Evolutionary conservation across 768 basidiomycete genomes (phyloP).

Genomic region (Pisolithus albus): DNA sequence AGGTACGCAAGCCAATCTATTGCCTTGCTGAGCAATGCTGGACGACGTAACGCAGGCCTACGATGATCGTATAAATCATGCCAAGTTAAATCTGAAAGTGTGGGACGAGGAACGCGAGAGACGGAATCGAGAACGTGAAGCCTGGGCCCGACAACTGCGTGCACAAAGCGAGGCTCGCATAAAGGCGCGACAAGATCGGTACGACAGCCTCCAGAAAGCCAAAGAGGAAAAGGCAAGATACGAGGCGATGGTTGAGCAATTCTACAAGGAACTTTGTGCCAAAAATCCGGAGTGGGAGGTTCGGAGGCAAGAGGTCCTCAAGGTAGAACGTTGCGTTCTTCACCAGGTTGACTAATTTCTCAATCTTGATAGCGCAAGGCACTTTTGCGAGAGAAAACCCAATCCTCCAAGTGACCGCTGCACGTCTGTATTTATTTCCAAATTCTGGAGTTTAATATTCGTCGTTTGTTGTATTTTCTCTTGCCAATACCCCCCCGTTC

Average conservation of each 20-base stretch:
- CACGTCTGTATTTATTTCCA: conserved; percentile 26
- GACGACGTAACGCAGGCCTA: conserved; percentile 33
- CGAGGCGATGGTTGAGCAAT: conserved; percentile 41
- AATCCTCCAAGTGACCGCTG: conserved; percentile 16
- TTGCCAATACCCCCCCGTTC: conserved; percentile 1
- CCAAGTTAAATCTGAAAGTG: conserved; percentile 16
- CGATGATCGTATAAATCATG: conserved; percentile 35
- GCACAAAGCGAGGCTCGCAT: conserved; percentile 47
- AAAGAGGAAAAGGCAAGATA: conserved; percentile 37
- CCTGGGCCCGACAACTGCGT: conserved; percentile 47
- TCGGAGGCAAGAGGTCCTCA: conserved; percentile 43
- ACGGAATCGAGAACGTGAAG: conserved; percentile 43
- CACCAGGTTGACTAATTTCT: conserved; percentile 4
- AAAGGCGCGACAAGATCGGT: conserved; percentile 32
- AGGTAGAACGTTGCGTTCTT: conserved; percentile 32
- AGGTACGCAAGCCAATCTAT: conserved; percentile 31
- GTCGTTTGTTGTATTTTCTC: conserved; percentile 22
- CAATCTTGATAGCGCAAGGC: conserved; percentile 20
- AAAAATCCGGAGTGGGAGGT: conserved; percentile 58
- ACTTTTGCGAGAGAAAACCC: conserved; percentile 19
- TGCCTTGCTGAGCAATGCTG: not conserved
- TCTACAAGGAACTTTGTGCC: conserved; percentile 49
- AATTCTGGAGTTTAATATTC: conserved; percentile 14
- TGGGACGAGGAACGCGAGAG: conserved; percentile 34
- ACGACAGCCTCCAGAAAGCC: conserved; percentile 33